These are phyloP conservation scores for Metarhizium brunneum DNA, from an alignment of 2,329 filamentous ascomycete genomes.

Conservation along the genomic window DNA sequence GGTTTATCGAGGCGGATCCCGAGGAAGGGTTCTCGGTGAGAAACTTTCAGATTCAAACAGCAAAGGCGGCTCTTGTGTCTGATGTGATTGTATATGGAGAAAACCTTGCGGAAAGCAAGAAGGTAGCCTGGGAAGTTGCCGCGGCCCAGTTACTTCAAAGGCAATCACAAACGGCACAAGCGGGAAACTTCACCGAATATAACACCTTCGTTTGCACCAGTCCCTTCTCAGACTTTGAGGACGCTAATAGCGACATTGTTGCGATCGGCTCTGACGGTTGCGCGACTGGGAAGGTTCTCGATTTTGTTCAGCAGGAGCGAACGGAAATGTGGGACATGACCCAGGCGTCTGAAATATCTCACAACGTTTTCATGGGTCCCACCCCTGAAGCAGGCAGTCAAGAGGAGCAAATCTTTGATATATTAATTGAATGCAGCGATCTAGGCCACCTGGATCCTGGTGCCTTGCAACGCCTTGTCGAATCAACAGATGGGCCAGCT, in stretches of 20 bases:
- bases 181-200: slow-evolving; percentile 52
- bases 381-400: slow-evolving; percentile 61
- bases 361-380: slow-evolving; percentile 84
- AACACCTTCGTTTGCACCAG: slow-evolving; percentile 72
- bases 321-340: slow-evolving; percentile 93
- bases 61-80: slow-evolving; percentile 78
- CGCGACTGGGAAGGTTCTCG: slow-evolving; percentile 68
- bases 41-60: slow-evolving; percentile 93
- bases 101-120: slow-evolving; percentile 49
- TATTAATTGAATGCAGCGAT: slow-evolving; percentile 85
- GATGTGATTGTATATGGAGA: slow-evolving; percentile 92
- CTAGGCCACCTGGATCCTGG: slow-evolving; percentile 65
- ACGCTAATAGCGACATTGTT: slow-evolving; percentile 59
- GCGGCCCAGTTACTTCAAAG: slow-evolving; percentile 70
- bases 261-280: slow-evolving; percentile 63
- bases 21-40: slow-evolving; percentile 86
- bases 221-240: slow-evolving; percentile 63
- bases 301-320: slow-evolving; percentile 85
- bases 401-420: slow-evolving; percentile 60
- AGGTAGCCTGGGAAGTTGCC: slow-evolving; percentile 60
- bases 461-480: slow-evolving; percentile 54
- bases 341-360: slow-evolving; percentile 74
- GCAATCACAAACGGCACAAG: slow-evolving; percentile 48
- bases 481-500: slow-evolving; percentile 37
- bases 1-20: slow-evolving; percentile 79